Evolutionary conservation across 1,284 basidiomycete species (phyloP).

Genomic region (Sparassis latifolia): DNA sequence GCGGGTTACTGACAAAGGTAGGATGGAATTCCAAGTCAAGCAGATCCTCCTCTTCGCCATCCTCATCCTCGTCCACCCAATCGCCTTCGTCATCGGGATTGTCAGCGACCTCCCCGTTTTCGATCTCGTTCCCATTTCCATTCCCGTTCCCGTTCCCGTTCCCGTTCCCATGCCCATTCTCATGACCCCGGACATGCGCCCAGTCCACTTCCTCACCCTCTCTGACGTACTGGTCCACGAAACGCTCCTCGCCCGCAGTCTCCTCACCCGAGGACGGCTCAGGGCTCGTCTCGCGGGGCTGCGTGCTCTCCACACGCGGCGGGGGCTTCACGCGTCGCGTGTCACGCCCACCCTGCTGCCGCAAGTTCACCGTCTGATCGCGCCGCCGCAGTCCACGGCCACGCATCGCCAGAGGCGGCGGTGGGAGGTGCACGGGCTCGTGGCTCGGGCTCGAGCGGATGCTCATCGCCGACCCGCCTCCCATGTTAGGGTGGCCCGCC

Average conservation of each 20-base stretch:
- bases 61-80: constrained; percentile 72
- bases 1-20: constrained; percentile 53
- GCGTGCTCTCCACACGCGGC: constrained; percentile 72
- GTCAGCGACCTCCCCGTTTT: constrained; percentile 7
- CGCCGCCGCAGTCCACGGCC: constrained; percentile 30
- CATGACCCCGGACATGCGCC: constrained; percentile 19
- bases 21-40: constrained; percentile 73
- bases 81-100: constrained; percentile 39
- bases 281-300: constrained; percentile 72
- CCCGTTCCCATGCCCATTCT: not conserved
- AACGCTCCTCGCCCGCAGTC: constrained; percentile 49
- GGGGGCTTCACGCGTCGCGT: constrained; percentile 45
- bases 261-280: constrained; percentile 59
- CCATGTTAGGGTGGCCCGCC: constrained; percentile 25
- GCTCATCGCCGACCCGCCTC: constrained; percentile 34
- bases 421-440: constrained; percentile 54
- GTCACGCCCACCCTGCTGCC: constrained; percentile 20
- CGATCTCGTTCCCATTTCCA: constrained; percentile 10
- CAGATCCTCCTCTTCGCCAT: constrained; percentile 60
- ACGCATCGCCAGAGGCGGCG: constrained; percentile 28
- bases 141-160: constrained; percentile 20
- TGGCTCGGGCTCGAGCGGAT: constrained; percentile 71
- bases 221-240: constrained; percentile 33
- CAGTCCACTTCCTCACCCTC: constrained; percentile 26
- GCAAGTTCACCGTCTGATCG: constrained; percentile 31